Evolutionary conservation across 306 rosid species (phyloP), one percentile per base, ranked within the genome.

Genomic region (Quercus glauca): DNA sequence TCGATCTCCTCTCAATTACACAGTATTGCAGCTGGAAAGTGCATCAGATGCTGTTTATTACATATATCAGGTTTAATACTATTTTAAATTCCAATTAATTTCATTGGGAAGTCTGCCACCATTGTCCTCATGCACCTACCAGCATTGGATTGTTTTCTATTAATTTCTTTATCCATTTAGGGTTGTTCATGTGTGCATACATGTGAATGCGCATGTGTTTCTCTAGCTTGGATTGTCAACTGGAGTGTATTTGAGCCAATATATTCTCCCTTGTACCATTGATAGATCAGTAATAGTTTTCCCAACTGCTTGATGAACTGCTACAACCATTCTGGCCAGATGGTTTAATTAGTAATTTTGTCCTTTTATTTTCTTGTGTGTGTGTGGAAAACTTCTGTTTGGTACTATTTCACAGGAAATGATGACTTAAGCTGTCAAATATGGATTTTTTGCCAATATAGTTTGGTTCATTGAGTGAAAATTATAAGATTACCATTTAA

Each of bases 1-100:
- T 82, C 82, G 89, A 41, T 88, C 99, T 74, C 99, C 97, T 21
- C 89, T 95, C 75, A 93, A 90, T 85, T 92, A 90, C 78, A 87
- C 97, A 33, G 76, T 93, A 43, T 73, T 82, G 53, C 96, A 90
- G 83, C 89, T 95, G 81, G 99, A 95, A 81, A 86, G 82, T 81
- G 80, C 94, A n/a, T 95, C 99, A 23, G 97, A 89, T 83, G 89
- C 97, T 55, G 64, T 94, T 67, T 92, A 90, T 82, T 94, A 92
- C 85, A 84, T 94, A 69, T 94, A 87, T 83, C 97, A 94, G 92
- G 98, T 92, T 78, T 61, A 84, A 10, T 52, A 33, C 43, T 49
- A 37, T 17, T 78, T 52, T 23, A 76, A 8, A 41, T 55, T 73
- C 15, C n/a, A 77, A 19, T 14, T 12, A 13, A 69, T 21, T 49